Conservation (phyloP, 345 rosid species). For the Pugionium cornutum region DNA sequence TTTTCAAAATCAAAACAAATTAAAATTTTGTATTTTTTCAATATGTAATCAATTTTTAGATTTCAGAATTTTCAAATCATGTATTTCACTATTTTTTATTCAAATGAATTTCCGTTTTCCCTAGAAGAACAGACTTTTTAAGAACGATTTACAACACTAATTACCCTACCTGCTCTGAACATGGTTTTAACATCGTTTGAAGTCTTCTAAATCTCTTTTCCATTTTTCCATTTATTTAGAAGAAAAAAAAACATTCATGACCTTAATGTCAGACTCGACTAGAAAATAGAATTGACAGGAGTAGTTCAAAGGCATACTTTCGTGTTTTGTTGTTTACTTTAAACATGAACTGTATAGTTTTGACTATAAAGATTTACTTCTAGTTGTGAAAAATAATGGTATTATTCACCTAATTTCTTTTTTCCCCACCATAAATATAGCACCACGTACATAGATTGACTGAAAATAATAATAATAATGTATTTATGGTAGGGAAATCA, state of each 20-base stretch:
- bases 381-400: not conserved
- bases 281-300: constrained; percentile 26
- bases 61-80: too few relatives aligned
- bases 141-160: not conserved
- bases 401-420: not conserved
- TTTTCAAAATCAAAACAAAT: too few relatives aligned
- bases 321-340: constrained; percentile 1
- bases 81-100: too few relatives aligned
- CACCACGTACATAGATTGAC: not conserved
- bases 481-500: too few relatives aligned
- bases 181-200: constrained; percentile 13
- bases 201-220: not conserved
- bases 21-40: too few relatives aligned
- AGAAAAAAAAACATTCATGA: constrained; percentile 15
- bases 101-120: too few relatives aligned
- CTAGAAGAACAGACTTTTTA: too few relatives aligned
- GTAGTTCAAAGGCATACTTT: constrained; percentile 23
- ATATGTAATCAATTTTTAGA: too few relatives aligned
- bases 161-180: constrained; percentile 27
- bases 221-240: too few relatives aligned
- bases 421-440: not conserved
- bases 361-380: constrained; percentile 11
- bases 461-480: not conserved
- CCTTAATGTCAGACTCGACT: constrained; percentile 26
- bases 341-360: constrained; percentile 3